phyloP scores from a whole-genome alignment of 208 protist species.

The Acanthamoeba healyi region DNA sequence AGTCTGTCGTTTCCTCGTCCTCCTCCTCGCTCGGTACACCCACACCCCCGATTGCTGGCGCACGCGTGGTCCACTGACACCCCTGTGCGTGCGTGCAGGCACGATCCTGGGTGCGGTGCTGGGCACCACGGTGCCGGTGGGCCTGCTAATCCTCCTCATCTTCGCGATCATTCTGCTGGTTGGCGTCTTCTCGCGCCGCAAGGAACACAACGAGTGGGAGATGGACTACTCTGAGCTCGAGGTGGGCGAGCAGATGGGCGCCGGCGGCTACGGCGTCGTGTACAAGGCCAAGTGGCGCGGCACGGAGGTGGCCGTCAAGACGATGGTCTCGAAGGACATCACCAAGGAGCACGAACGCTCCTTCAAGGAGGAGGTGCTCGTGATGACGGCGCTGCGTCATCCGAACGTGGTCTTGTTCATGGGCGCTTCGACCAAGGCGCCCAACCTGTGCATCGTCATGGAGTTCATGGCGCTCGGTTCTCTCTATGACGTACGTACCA shows the following conservation, averaged over 20 bases:
- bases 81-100: background rate
- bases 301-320: slow-evolving; percentile 71
- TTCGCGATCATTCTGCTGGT: background rate
- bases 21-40: background rate
- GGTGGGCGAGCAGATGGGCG: slow-evolving; percentile 19
- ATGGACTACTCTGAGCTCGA: slow-evolving; percentile 39
- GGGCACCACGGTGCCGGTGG: background rate
- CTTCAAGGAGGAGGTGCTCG: slow-evolving; percentile 83
- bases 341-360: slow-evolving; percentile 75
- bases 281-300: slow-evolving; percentile 54
- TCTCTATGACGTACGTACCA: slow-evolving; percentile 19
- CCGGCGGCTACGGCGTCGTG: slow-evolving; percentile 30
- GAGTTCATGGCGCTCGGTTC: slow-evolving; percentile 54
- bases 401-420: slow-evolving; percentile 85
- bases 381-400: slow-evolving; percentile 79
- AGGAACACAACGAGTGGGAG: slow-evolving; percentile 35
- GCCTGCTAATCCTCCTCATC: background rate
- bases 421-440: slow-evolving; percentile 71
- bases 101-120: background rate
- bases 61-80: background rate
- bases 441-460: slow-evolving; percentile 42
- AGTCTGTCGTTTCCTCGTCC: background rate
- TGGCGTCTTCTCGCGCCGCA: background rate
- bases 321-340: slow-evolving; percentile 33
- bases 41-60: background rate